phyloP scores from a whole-genome alignment of 441 rosid genomes.

The Euphorbia neoarborescens region DNA sequence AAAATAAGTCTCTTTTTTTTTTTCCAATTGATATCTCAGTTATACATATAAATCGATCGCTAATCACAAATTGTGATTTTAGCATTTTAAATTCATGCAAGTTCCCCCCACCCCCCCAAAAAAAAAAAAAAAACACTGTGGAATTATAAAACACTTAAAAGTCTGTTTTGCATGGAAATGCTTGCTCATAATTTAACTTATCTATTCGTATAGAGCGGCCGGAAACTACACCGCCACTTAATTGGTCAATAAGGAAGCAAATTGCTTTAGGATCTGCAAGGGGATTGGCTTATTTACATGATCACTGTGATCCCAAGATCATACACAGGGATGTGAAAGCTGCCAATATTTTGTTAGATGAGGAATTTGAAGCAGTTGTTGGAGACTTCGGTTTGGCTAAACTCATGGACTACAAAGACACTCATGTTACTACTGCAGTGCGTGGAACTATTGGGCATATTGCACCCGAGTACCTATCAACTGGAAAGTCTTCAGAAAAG shows the following conservation, averaged over 20 bases:
- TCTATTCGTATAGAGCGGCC: conserved; percentile 20
- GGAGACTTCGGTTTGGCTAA: conserved; percentile 71
- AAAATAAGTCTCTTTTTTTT: not conserved
- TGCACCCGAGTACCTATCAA: conserved; percentile 58
- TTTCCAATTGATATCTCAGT: not conserved
- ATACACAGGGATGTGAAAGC: conserved; percentile 77
- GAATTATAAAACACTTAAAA: not conserved
- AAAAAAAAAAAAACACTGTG: no score
- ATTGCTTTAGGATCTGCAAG: conserved; percentile 64
- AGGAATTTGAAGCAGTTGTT: conserved; percentile 64
- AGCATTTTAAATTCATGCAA: not conserved
- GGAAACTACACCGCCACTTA: conserved; percentile 22
- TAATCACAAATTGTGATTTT: not conserved
- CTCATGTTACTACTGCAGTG: conserved; percentile 60
- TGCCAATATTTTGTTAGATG: conserved; percentile 61
- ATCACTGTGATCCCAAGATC: conserved; percentile 72
- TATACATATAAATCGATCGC: not conserved
- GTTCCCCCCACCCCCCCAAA: no score
- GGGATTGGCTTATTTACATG: conserved; percentile 65
- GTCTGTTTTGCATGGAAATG: not conserved
- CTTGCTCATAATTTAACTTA: not conserved
- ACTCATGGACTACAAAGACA: conserved; percentile 46
- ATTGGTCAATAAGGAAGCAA: conserved; percentile 53
- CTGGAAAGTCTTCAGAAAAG: conserved; percentile 59
- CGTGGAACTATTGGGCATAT: conserved; percentile 74